Percentiles rank a stretch among this genome's conserved stretches.
phyloP scores from a whole-genome alignment of 192 early-diverging fungal genomes.

The Oehlia diaphana region DNA sequence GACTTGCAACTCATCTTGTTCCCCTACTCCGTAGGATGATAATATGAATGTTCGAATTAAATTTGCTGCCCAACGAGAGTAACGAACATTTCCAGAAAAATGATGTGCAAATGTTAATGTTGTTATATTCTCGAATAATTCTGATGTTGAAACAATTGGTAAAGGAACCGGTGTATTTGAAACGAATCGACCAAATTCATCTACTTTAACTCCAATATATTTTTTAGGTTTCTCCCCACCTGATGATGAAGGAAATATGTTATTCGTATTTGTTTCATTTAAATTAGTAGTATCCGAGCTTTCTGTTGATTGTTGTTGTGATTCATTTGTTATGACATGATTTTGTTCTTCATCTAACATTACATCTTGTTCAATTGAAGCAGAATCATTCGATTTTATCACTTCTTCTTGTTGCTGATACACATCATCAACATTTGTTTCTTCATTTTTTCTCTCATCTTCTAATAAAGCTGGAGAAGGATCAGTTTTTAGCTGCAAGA shows the following conservation, averaged over 20 bases:
- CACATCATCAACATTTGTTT: not conserved
- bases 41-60: slow-evolving; percentile 53
- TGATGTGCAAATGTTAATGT: slow-evolving; percentile 54
- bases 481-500: not conserved
- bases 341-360: not conserved
- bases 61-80: slow-evolving; percentile 56
- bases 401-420: not conserved
- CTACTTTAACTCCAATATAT: slow-evolving; percentile 35
- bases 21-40: slow-evolving; percentile 42
- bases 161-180: slow-evolving; percentile 4
- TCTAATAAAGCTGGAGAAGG: not conserved
- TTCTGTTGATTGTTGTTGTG: not conserved
- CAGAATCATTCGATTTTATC: not conserved
- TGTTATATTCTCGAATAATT: slow-evolving; percentile 54
- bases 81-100: slow-evolving; percentile 51
- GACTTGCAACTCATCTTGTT: slow-evolving; percentile 49
- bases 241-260: not conserved
- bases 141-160: slow-evolving; percentile 34
- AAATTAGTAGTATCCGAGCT: not conserved
- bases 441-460: not conserved
- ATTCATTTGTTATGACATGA: not conserved
- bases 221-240: slow-evolving; percentile 31
- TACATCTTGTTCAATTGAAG: not conserved
- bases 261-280: not conserved
- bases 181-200: slow-evolving; percentile 31